phyloP scores from a whole-genome alignment of 768 basidiomycete genomes.

The Boletellus ananas region DNA sequence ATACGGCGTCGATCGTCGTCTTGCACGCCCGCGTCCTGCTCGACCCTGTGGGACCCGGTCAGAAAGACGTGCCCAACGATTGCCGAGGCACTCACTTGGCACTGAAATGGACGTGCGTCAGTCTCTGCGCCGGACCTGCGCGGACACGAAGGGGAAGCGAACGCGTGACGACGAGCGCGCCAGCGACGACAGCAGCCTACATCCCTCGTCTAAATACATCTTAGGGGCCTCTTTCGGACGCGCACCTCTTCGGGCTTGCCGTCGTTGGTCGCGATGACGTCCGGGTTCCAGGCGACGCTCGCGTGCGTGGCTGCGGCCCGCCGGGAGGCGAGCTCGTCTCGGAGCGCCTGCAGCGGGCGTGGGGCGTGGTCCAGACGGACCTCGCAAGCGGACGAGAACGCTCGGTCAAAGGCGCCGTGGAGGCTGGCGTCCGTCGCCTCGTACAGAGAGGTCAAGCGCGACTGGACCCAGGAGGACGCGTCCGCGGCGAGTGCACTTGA shows the following conservation, averaged over 20 bases:
- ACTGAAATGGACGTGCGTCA: conserved; percentile 35
- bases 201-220: background rate
- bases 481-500: background rate
- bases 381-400: conserved; percentile 34
- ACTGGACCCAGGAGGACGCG: conserved; percentile 29
- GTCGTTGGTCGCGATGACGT: conserved; percentile 30
- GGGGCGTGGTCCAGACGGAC: conserved; percentile 33
- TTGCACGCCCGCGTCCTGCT: conserved; percentile 14
- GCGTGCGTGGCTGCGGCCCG: conserved; percentile 17
- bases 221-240: background rate
- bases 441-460: conserved; percentile 28
- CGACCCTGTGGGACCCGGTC: conserved; percentile 20
- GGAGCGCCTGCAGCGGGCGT: conserved; percentile 23
- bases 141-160: conserved; percentile 40
- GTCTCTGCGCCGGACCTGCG: conserved; percentile 34
- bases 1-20: conserved; percentile 26
- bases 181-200: conserved; percentile 38
- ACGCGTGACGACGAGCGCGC: conserved; percentile 38
- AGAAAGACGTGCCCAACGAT: background rate
- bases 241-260: conserved; percentile 21
- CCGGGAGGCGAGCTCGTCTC: conserved; percentile 22
- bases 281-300: conserved; percentile 33
- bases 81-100: conserved; percentile 33
- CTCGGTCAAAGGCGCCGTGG: conserved; percentile 21
- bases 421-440: conserved; percentile 9